Conservation (phyloP, 352 stramenopile species). For the Phytopythium sindhum region DNA sequence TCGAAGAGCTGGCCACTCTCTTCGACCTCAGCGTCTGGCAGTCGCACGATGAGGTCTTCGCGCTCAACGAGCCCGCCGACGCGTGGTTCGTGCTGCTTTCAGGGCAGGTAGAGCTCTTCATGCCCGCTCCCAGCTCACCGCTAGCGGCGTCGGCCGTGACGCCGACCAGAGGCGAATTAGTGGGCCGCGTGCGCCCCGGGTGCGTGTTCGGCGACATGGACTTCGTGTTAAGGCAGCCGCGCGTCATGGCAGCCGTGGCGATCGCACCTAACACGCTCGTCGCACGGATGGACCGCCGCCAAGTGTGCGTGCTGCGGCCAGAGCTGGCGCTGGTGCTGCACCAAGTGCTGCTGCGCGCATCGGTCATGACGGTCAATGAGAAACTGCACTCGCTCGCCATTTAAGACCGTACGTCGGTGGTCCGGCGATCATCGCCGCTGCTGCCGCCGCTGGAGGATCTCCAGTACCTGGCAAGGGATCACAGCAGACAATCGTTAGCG, state of each 20-base stretch:
- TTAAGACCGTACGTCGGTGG: neutral
- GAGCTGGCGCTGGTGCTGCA: constrained; percentile 47
- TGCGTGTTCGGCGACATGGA: constrained; percentile 72
- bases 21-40: constrained; percentile 38
- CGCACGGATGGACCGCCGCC: constrained; percentile 31
- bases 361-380: constrained; percentile 55
- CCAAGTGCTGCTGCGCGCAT: constrained; percentile 50
- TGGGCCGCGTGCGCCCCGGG: constrained; percentile 46
- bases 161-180: constrained; percentile 27
- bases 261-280: constrained; percentile 36
- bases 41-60: constrained; percentile 31
- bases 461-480: constrained; percentile 29
- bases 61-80: constrained; percentile 33
- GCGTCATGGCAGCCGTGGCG: constrained; percentile 44
- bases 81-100: constrained; percentile 48
- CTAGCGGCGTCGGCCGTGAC: constrained; percentile 6
- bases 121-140: constrained; percentile 14
- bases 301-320: constrained; percentile 31
- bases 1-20: constrained; percentile 28
- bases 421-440: constrained; percentile 11
- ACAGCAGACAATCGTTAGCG: neutral
- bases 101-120: constrained; percentile 47
- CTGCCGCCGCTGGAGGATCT: constrained; percentile 59
- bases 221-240: constrained; percentile 46
- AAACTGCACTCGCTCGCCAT: constrained; percentile 36